Conservation (phyloP, 176 grass and related monocot species). For the Cymbopogon citratus region DNA sequence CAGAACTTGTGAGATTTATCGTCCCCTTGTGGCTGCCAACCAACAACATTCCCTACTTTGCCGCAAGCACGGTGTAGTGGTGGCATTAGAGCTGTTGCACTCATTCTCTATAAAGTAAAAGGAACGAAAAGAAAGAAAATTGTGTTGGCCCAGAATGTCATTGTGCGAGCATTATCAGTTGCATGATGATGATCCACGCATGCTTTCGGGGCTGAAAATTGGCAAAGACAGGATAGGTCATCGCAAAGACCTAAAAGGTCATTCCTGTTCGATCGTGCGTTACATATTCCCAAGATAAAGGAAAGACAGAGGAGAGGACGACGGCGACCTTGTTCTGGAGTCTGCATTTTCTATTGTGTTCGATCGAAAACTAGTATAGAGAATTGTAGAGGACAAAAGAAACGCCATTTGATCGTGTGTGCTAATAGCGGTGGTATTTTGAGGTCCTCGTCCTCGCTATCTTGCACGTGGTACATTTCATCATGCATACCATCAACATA, state of each 20-base stretch:
- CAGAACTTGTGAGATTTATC: background rate
- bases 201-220: background rate
- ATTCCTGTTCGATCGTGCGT: background rate
- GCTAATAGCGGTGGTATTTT: no score
- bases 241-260: background rate
- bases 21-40: background rate
- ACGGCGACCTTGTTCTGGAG: background rate
- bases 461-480: conserved; percentile 40
- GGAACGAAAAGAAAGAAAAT: background rate
- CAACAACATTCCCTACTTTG: background rate
- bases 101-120: background rate
- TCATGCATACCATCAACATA: background rate
- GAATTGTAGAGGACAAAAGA: no score
- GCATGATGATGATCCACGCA: background rate
- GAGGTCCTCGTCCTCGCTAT: no score
- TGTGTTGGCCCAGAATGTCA: background rate
- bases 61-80: background rate
- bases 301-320: background rate
- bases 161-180: background rate
- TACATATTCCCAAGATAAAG: background rate
- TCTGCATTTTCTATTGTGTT: background rate
- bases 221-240: background rate
- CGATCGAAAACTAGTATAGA: no score
- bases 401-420: background rate
- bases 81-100: background rate